Evolutionary conservation across 176 grass and related monocot species (phyloP).

Genomic region (Triticum timopheevii): DNA sequence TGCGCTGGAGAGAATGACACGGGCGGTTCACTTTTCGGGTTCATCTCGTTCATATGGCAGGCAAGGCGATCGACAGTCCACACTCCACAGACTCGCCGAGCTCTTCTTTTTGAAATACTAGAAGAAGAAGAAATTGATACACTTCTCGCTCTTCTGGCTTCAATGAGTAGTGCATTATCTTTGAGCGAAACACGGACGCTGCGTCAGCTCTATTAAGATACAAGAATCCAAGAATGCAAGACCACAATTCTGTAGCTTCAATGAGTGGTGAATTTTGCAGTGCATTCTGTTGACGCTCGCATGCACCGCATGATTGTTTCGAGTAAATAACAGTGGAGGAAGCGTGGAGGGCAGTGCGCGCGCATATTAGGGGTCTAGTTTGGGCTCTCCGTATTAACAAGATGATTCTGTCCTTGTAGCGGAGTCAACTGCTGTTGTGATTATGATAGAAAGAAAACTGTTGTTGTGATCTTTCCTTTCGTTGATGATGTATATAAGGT

Average conservation of each 20-base stretch:
- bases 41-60: conserved; percentile 20
- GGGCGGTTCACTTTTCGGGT: neutral
- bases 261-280: neutral
- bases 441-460: neutral
- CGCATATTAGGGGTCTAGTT: neutral
- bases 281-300: neutral
- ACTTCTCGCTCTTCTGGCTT: neutral
- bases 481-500: neutral
- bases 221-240: neutral
- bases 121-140: neutral
- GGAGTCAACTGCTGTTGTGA: conserved; percentile 11
- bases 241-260: neutral
- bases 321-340: neutral
- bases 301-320: neutral
- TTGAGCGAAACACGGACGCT: neutral
- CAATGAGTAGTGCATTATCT: neutral
- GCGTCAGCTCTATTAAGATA: neutral
- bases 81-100: neutral
- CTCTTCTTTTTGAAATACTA: neutral
- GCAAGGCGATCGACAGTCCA: neutral
- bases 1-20: conserved; percentile 17
- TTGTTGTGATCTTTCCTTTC: neutral
- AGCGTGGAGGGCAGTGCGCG: conserved; percentile 17
- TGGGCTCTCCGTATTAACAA: neutral
- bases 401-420: neutral